These are phyloP conservation scores for Trichoderma endophyticum DNA, from an alignment of 2,329 filamentous ascomycete species.

Conservation along the genomic window DNA sequence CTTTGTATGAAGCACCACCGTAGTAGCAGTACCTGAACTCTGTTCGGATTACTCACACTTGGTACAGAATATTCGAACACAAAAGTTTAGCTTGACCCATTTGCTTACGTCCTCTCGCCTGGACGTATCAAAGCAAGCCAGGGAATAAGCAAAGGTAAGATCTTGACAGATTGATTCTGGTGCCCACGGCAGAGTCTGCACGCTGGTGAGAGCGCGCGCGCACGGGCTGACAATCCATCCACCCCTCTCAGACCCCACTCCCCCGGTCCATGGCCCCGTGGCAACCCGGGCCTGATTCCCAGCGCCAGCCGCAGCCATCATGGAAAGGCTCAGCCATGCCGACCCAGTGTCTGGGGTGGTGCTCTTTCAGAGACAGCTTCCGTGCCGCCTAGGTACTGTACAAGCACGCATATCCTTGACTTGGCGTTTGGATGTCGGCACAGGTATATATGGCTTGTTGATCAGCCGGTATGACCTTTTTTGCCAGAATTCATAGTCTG, in stretches of 20 bases:
- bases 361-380: slow-evolving; percentile 22
- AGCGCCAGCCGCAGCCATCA: slow-evolving; percentile 31
- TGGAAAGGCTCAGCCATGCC: slow-evolving; percentile 35
- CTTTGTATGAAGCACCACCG: neutral
- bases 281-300: slow-evolving; percentile 18
- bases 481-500: neutral
- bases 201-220: slow-evolving; percentile 14
- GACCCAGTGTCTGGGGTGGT: slow-evolving; percentile 33
- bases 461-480: slow-evolving; percentile 23
- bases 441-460: slow-evolving; percentile 19
- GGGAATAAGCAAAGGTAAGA: slow-evolving; percentile 15
- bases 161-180: slow-evolving; percentile 15
- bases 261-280: slow-evolving; percentile 17
- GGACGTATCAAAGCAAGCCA: neutral
- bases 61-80: neutral
- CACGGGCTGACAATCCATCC: slow-evolving; percentile 13
- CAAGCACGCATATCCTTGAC: neutral
- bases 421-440: slow-evolving; percentile 18
- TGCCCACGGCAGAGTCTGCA: neutral
- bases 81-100: neutral
- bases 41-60: neutral
- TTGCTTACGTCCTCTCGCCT: slow-evolving; percentile 5
- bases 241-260: slow-evolving; percentile 11
- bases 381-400: neutral
- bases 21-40: neutral